Evolutionary conservation across 441 rosid genomes (phyloP).

Genomic region (Pelargonium myrrhifolium): DNA sequence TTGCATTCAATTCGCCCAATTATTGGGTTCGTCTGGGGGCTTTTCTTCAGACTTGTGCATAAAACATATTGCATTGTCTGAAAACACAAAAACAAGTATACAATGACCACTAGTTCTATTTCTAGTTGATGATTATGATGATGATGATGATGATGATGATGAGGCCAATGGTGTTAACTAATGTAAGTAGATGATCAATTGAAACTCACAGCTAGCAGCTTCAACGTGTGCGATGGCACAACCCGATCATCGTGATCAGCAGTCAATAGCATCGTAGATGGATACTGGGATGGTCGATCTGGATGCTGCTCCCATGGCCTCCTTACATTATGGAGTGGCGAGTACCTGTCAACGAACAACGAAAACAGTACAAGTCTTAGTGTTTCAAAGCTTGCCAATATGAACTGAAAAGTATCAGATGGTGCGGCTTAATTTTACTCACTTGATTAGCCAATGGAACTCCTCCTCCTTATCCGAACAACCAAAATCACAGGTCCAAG

Average conservation of each 20-base stretch:
- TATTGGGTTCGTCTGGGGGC: conserved; percentile 79
- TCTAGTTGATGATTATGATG: too few relatives aligned
- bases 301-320: conserved; percentile 73
- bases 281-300: conserved; percentile 46
- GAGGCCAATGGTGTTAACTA: too few relatives aligned
- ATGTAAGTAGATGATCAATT: neutral
- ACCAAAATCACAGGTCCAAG: conserved; percentile 89
- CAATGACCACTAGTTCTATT: too few relatives aligned
- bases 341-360: conserved; percentile 43
- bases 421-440: conserved; percentile 20
- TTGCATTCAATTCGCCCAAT: conserved; percentile 83
- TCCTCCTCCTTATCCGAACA: conserved; percentile 82
- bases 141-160: too few relatives aligned
- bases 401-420: too few relatives aligned
- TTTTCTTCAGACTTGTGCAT: conserved; percentile 62
- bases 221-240: conserved; percentile 80
- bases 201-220: conserved; percentile 68
- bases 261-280: conserved; percentile 83
- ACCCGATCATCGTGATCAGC: conserved; percentile 97
- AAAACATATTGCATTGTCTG: conserved; percentile 80
- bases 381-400: too few relatives aligned
- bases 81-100: neutral
- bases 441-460: conserved; percentile 85
- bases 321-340: conserved; percentile 80
- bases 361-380: too few relatives aligned